Evolutionary conservation across 2,329 filamentous ascomycete genomes (phyloP), one percentile per base, ranked within the genome.

Genomic region (Aspergillus brasiliensis): DNA sequence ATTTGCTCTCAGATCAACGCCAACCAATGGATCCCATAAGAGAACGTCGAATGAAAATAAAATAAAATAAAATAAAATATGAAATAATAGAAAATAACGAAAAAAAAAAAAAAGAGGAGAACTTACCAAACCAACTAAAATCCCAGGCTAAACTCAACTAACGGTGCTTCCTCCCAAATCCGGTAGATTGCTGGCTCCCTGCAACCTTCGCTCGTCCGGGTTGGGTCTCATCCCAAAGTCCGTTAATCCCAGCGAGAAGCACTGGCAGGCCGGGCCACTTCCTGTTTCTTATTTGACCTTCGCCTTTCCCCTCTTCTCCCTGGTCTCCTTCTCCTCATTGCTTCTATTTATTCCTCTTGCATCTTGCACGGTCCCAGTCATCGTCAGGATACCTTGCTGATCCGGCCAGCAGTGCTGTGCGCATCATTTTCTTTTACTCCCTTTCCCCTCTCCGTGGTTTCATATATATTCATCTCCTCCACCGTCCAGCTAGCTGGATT

Each of bases 371-470:
- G 55, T 60, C 58, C 58, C 56, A 15, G 52, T 47, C 51, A 49
- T 44, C 34, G 51, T 56, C 56, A 58, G 56, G 59, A 54, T 40
- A 44, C 28, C 48, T 48, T 53, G 55, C 64, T 65, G 59, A 59
- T 56, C 66, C 56, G 59, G 59, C 62, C 65, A 71, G 69, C 69
- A 67, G 71, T 65, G 71, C 71, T 73, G 71, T 66, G 67, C 61
- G 65, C 63, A 60, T 60, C 51, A 58, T 59, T 21, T 62, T 60
- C 48, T 51, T 37, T 54, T 34, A 13, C 28, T 58, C 62, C 58
- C n/a, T 54, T 55, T 42, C 56, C 55, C 19, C 63, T 62, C 66
- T 70, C 64, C 62, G 65, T 62, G 62, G 69, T 70, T 69, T 65
- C 61, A 57, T 62, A 59, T 51, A 52, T 47, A 58, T 52, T 56